Conservation (phyloP, 139 green algal genomes). For the Picochlorum sp. region DNA sequence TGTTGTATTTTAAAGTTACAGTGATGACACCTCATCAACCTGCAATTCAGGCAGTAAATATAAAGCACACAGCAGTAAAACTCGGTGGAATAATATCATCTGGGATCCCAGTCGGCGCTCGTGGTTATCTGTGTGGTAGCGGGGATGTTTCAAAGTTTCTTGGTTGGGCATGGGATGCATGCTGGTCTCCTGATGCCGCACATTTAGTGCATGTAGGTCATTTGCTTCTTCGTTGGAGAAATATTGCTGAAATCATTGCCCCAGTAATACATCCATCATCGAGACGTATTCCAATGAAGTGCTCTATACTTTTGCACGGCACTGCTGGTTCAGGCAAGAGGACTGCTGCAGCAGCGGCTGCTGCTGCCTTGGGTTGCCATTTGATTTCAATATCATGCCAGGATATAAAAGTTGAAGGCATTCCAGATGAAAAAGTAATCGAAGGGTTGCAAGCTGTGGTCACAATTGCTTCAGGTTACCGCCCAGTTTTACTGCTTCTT, state of each 20-base stretch:
- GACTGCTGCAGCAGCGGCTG: constrained; percentile 43
- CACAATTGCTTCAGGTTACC: constrained; percentile 31
- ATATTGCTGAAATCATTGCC: constrained; percentile 16
- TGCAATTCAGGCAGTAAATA: constrained; percentile 2
- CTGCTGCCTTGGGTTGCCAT: constrained; percentile 60
- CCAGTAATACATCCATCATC: constrained; percentile 29
- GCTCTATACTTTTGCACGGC: constrained; percentile 47
- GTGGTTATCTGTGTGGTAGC: constrained; percentile 3
- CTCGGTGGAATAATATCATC: constrained; percentile 12
- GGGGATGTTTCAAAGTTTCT: not conserved
- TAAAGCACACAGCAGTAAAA: constrained; percentile 5
- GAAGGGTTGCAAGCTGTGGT: constrained; percentile 38
- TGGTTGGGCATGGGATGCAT: not conserved
- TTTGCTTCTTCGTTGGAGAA: constrained; percentile 4
- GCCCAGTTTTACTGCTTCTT: constrained; percentile 48
- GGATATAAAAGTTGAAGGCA: constrained; percentile 27
- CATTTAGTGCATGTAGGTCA: not conserved
- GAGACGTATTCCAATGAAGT: constrained; percentile 20
- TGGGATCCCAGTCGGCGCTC: constrained; percentile 5
- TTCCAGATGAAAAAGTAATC: constrained; percentile 31
- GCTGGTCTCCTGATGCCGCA: not conserved
- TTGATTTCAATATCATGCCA: constrained; percentile 42
- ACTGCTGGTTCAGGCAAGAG: constrained; percentile 41
- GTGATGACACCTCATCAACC: not conserved
- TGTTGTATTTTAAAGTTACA: constrained; percentile 14